Conservation (phyloP, 805 yeast genomes). For the Metschnikowia lunata region DNA sequence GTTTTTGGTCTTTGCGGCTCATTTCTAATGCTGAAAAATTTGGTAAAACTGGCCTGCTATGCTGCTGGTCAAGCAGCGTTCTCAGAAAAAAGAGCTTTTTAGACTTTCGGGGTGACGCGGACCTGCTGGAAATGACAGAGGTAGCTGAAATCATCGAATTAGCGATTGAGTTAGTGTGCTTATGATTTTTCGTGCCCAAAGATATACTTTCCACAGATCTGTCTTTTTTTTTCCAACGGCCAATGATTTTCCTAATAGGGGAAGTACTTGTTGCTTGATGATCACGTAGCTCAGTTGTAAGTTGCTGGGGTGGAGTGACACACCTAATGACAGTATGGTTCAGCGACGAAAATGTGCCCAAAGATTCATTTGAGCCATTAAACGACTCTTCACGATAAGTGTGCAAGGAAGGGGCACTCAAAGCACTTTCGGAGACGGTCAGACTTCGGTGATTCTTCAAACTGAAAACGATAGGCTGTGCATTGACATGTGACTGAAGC, state of each 20-base stretch:
- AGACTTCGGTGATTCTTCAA: constrained; percentile 19
- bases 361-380: constrained; percentile 2
- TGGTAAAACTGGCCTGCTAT: constrained; percentile 1
- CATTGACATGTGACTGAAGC: constrained; percentile 19
- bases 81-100: constrained; percentile 19
- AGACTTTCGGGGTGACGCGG: constrained; percentile 31
- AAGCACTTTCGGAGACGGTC: constrained; percentile 26
- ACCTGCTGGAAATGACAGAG: constrained; percentile 26
- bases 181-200: constrained; percentile 18
- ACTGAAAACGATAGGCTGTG: constrained; percentile 26
- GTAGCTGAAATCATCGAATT: constrained; percentile 25
- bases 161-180: constrained; percentile 20
- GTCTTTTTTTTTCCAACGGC: constrained; percentile 24
- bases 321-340: constrained; percentile 11
- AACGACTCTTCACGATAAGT: constrained; percentile 26
- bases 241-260: constrained; percentile 28
- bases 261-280: constrained; percentile 19
- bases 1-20: too few species aligned
- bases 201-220: constrained; percentile 24
- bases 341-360: constrained; percentile 8
- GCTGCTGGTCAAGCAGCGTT: constrained; percentile 8
- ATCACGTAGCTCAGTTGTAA: not conserved
- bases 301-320: constrained; percentile 13
- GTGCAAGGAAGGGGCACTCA: constrained; percentile 37
- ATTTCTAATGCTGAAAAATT: too few species aligned